These are phyloP conservation scores for Tricholoma matsutake DNA, from an alignment of 768 basidiomycete species.

Conservation along the genomic window DNA sequence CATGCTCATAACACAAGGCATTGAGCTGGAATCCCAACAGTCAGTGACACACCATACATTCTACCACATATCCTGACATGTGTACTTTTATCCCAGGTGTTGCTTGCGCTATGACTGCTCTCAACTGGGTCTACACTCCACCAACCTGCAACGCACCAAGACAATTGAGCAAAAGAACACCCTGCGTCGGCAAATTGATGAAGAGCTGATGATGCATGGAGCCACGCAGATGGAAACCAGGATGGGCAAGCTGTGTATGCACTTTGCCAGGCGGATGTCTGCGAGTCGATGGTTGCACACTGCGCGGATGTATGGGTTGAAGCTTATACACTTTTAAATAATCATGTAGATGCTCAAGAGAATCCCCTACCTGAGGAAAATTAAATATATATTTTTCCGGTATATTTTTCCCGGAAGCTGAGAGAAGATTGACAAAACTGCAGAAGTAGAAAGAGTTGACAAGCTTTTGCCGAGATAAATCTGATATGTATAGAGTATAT, in stretches of 20 bases:
- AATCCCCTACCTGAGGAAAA: not conserved
- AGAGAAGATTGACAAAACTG: no score
- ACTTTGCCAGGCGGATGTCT: not conserved
- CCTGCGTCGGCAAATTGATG: no score
- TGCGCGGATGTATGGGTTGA: not conserved
- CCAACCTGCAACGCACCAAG: constrained; percentile 11
- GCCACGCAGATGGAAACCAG: not conserved
- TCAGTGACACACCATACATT: not conserved
- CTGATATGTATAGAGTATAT: no score
- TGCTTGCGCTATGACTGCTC: not conserved
- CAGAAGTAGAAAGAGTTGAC: not conserved
- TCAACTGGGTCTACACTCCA: constrained; percentile 10
- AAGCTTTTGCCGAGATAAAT: not conserved
- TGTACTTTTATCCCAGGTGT: not conserved
- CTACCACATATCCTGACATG: not conserved
- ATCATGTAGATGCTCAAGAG: not conserved
- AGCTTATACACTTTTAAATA: not conserved
- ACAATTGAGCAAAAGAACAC: not conserved
- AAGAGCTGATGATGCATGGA: no score
- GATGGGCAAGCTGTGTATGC: not conserved
- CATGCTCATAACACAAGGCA: constrained; percentile 22
- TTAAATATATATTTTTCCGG: not conserved
- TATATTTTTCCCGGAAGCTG: no score
- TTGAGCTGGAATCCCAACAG: constrained; percentile 4
- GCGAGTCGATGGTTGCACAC: not conserved